phyloP scores from a whole-genome alignment of 305 asterid species.

The Fraxinus latifolia region DNA sequence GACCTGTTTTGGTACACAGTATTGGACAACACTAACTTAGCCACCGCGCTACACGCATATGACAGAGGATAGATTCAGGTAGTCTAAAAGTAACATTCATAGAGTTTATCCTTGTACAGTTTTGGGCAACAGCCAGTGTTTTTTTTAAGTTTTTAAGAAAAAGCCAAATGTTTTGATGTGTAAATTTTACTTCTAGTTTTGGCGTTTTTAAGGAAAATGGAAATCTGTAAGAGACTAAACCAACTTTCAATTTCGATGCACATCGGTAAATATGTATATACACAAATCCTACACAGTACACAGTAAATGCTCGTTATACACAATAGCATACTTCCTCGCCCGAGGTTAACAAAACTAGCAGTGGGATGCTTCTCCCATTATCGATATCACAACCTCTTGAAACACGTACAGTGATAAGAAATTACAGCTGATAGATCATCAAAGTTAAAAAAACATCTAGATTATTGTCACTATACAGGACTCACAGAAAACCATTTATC shows the following conservation, averaged over 20 bases:
- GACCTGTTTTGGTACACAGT: not conserved
- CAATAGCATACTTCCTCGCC: not conserved
- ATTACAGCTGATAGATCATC: conserved; percentile 9
- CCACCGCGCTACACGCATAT: not conserved
- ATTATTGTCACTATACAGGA: not conserved
- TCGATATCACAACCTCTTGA: not conserved
- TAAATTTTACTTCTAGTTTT: not conserved
- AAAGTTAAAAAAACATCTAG: not conserved
- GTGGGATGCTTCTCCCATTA: not conserved
- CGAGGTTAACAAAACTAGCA: not conserved
- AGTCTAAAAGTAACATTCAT: not conserved
- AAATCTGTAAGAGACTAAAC: not conserved
- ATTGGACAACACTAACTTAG: not conserved
- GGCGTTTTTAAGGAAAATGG: not conserved
- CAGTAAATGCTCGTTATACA: not conserved
- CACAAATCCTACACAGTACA: not conserved
- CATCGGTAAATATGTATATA: not conserved
- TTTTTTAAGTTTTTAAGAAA: not conserved
- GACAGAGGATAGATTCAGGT: not conserved
- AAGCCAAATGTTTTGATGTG: not conserved
- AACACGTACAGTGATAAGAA: not conserved
- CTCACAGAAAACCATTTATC: not conserved
- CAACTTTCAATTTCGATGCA: not conserved
- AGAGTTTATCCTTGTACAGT: not conserved
- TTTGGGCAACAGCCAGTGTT: not conserved